A percentile compares a stretch with the other conserved stretches of the same genome.
Evolutionary conservation across 306 rosid genomes (phyloP).

Genomic region (Parietaria judaica): DNA sequence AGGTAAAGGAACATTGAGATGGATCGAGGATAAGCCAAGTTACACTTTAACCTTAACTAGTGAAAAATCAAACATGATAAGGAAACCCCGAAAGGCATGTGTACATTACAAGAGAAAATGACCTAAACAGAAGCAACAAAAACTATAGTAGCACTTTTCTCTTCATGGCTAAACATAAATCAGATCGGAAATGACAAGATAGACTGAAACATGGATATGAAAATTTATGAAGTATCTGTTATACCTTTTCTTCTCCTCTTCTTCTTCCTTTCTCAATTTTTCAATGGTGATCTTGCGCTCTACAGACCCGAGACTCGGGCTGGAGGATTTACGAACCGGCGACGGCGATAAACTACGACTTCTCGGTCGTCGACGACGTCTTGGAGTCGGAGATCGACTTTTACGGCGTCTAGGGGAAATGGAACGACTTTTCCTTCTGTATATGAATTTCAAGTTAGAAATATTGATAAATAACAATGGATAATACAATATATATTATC

Average conservation of each 20-base stretch:
- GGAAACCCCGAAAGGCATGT: background rate
- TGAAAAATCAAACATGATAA: background rate
- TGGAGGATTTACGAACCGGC: conserved; percentile 59
- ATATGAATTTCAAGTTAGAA: conserved; percentile 18
- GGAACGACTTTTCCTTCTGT: conserved; percentile 84
- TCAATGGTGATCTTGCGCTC: conserved; percentile 68
- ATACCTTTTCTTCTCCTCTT: conserved; percentile 96
- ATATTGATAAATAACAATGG: conserved; percentile 33
- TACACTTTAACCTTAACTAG: background rate
- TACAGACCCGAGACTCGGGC: conserved; percentile 66
- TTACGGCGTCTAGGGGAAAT: conserved; percentile 38
- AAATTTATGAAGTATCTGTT: conserved; percentile 18
- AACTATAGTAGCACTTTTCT: background rate
- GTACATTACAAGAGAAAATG: background rate
- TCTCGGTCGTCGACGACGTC: conserved; percentile 58
- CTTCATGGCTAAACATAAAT: no score
- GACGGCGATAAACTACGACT: conserved; percentile 77
- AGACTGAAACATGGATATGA: background rate
- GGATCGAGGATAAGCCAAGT: no score
- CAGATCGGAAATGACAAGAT: background rate
- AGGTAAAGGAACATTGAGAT: no score
- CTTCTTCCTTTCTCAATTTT: conserved; percentile 71
- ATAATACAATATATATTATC: conserved; percentile 8
- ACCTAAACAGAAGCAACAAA: background rate
- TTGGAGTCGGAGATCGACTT: conserved; percentile 42